Evolutionary conservation across 495 filamentous ascomycete genomes (phyloP), one percentile per base, ranked within the genome.

Genomic region (Xylaria intraflava): DNA sequence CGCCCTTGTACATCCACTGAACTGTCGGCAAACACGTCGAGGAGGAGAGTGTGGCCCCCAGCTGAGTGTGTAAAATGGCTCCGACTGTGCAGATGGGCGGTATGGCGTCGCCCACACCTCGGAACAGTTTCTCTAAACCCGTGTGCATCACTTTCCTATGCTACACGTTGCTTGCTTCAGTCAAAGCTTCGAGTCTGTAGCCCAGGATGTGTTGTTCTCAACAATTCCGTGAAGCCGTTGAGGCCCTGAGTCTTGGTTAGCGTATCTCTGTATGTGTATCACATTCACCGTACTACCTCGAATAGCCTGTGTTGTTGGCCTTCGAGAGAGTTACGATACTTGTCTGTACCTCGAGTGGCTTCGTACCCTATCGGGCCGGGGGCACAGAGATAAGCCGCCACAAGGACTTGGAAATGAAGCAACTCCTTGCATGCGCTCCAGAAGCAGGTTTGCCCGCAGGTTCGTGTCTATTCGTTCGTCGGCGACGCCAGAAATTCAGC

Each of bases 61-160:
- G 8, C 14, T 24, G 6, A 53, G 22, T 40, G 42, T 46, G n/a
- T n/a, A n/a, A 19, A 24, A 35, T 19, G 11, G 39, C 40, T 19
- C 31, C 23, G 11, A 16, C 19, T 52, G 40, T 11, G 42, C 26
- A 7, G 42, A 16, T 16, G 33, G n/a, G 26, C 14, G 42, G 16
- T 39, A 43, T 27, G 42, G n/a, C 46, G 30, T 53, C 23, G 14
- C 42, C 26, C 7, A 22, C 36, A 54, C 69, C 69, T 42, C 61
- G 72, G 26, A 66, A 71, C 55, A 69, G 75, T 64, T 53, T 23
- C 42, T 36, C 38, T 29, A 53, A 44, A 53, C 42, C 17, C n/a
- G 42, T 46, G 33, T 23, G 19, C 31, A 53, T 29, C 39, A 22
- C 31, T 35, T 11, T 24, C 24, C 16, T 17, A 14, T 11, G 51